Evolutionary conservation across 805 yeast species (phyloP).

Genomic region (Candida coleopterorum): DNA sequence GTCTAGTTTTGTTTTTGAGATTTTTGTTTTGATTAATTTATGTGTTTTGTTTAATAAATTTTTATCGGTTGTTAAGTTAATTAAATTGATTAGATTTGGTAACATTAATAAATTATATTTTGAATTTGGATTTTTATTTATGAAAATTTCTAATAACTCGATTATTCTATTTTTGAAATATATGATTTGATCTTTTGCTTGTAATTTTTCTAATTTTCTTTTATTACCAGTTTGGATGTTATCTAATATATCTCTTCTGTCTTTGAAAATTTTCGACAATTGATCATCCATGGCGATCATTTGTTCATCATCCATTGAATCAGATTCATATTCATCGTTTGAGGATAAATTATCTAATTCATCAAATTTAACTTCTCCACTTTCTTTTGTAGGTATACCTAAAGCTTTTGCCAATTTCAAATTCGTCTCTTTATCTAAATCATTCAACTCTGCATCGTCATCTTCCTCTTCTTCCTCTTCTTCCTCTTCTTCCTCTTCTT

Average conservation of each 20-base stretch:
- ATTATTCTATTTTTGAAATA: constrained; percentile 74
- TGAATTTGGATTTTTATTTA: constrained; percentile 41
- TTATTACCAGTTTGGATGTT: constrained; percentile 51
- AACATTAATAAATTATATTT: constrained; percentile 40
- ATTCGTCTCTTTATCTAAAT: constrained; percentile 44
- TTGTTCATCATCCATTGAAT: constrained; percentile 89
- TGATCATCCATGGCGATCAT: constrained; percentile 93
- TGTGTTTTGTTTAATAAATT: constrained; percentile 71
- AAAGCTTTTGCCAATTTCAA: constrained; percentile 66
- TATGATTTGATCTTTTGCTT: constrained; percentile 75
- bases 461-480: constrained; percentile 13
- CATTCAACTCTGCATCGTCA: constrained; percentile 12
- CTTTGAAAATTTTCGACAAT: constrained; percentile 76
- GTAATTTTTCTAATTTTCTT: constrained; percentile 66
- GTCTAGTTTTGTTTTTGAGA: constrained; percentile 46
- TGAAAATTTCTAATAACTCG: constrained; percentile 68
- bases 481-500: constrained; percentile 11
- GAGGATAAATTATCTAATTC: constrained; percentile 34
- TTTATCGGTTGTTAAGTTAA: constrained; percentile 65
- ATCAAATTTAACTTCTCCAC: constrained; percentile 43
- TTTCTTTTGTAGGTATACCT: constrained; percentile 48
- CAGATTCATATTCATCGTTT: constrained; percentile 57
- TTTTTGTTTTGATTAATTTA: constrained; percentile 56
- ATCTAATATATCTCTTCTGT: constrained; percentile 65
- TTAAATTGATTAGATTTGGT: constrained; percentile 54